Percentiles rank a stretch among this genome's conserved stretches.
These are phyloP conservation scores for Arabidopsis hybrid DNA, from an alignment of 441 rosid species.

Conservation along the genomic window DNA sequence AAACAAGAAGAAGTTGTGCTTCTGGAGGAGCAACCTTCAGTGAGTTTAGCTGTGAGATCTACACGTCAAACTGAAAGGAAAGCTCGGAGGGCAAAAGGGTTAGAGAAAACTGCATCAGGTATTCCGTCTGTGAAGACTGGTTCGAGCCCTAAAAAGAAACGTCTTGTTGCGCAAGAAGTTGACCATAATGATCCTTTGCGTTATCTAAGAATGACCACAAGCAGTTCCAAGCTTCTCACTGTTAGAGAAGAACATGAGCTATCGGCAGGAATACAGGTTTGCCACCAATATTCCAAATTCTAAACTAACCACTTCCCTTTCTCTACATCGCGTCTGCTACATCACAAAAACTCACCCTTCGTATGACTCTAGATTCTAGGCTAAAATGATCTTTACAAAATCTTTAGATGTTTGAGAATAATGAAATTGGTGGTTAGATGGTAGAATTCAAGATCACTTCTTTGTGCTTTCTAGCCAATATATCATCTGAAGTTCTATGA, in stretches of 20 bases:
- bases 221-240: constrained; percentile 79
- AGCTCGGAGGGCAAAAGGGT: constrained; percentile 73
- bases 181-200: constrained; percentile 85
- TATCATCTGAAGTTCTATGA: constrained; percentile 10
- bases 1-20: constrained; percentile 61
- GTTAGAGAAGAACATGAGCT: constrained; percentile 72
- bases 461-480: background rate
- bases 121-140: constrained; percentile 60
- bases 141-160: constrained; percentile 67
- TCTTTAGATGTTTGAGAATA: constrained; percentile 9
- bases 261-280: constrained; percentile 94
- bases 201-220: constrained; percentile 72
- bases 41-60: constrained; percentile 74
- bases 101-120: constrained; percentile 65
- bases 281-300: constrained; percentile 24
- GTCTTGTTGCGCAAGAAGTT: constrained; percentile 58
- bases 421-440: constrained; percentile 24
- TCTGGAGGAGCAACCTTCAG: constrained; percentile 63
- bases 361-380: constrained; percentile 13
- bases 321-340: background rate
- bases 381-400: background rate
- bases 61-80: constrained; percentile 79
- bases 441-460: constrained; percentile 4
- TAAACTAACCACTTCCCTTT: constrained; percentile 11
- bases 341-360: constrained; percentile 4